Evolutionary conservation across 768 basidiomycete genomes (phyloP).

Genomic region (Termitomyces sp.): DNA sequence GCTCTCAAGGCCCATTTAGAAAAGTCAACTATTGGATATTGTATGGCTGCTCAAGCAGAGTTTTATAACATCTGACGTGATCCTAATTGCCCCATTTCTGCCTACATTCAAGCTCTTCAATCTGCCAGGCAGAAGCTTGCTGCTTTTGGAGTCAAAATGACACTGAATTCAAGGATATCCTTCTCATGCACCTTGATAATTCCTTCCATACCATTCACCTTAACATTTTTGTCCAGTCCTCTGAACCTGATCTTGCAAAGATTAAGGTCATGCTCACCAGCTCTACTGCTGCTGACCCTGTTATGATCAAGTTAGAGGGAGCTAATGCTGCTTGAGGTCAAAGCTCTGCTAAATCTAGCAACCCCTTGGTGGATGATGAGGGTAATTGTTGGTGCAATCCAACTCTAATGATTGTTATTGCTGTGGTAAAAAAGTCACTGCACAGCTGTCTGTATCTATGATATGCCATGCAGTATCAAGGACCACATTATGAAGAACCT

Average conservation of each 20-base stretch:
- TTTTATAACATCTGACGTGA: conserved; percentile 13
- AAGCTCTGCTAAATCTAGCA: neutral
- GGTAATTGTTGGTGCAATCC: neutral
- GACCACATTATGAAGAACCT: neutral
- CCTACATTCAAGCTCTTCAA: conserved; percentile 11
- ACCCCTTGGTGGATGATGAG: neutral
- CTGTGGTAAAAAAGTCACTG: neutral
- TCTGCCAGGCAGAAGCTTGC: conserved; percentile 6
- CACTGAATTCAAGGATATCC: no score
- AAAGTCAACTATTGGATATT: conserved; percentile 6
- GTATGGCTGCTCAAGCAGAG: conserved; percentile 4
- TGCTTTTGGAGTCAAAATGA: conserved; percentile 4
- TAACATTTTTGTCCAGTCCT: conserved; percentile 12
- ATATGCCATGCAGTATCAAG: neutral
- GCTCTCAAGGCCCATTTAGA: no score
- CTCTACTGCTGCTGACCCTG: no score
- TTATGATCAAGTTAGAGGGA: no score
- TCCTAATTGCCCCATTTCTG: conserved; percentile 5
- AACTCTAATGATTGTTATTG: neutral
- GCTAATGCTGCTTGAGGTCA: neutral
- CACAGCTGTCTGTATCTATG: neutral
- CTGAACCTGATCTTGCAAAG: conserved; percentile 7
- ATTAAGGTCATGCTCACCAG: no score
- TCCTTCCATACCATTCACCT: conserved; percentile 11
- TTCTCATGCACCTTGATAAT: conserved; percentile 12